Evolutionary conservation across 768 basidiomycete genomes (phyloP).

Genomic region (Phylloporus arenicola): DNA sequence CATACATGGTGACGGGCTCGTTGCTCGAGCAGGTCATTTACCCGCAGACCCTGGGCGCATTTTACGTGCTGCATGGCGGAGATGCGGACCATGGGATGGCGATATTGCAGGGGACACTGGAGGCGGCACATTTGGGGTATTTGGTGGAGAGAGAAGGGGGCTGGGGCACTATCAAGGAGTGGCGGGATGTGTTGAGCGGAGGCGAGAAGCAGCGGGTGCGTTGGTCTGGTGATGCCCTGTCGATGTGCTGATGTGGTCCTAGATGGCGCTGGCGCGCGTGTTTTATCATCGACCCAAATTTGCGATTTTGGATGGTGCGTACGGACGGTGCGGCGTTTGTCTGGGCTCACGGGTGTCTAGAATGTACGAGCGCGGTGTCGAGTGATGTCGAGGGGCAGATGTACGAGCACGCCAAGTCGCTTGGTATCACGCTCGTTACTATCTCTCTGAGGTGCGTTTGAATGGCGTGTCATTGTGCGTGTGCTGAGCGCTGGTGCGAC

Average conservation of each 20-base stretch:
- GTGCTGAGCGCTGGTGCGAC: not conserved
- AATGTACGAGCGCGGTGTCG: constrained; percentile 94
- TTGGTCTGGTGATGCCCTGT: not conserved
- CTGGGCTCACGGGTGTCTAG: constrained; percentile 33
- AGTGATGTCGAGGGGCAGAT: constrained; percentile 94
- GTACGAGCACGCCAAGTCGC: constrained; percentile 88
- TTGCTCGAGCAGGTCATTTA: constrained; percentile 93
- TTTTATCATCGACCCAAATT: constrained; percentile 84
- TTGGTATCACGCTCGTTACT: constrained; percentile 89
- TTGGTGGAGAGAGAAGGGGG: constrained; percentile 85
- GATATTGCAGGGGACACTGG: constrained; percentile 72
- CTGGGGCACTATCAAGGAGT: constrained; percentile 86
- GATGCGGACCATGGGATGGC: constrained; percentile 42
- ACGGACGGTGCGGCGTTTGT: not conserved
- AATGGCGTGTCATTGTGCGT: not conserved
- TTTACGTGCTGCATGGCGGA: constrained; percentile 60
- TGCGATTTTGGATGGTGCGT: constrained; percentile 79
- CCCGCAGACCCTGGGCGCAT: constrained; percentile 63
- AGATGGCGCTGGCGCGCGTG: constrained; percentile 92
- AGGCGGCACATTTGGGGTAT: constrained; percentile 80
- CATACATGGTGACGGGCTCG: constrained; percentile 87
- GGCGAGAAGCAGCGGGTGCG: constrained; percentile 90
- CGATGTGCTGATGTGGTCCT: constrained; percentile 4
- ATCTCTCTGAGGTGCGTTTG: constrained; percentile 72
- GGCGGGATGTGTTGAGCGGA: constrained; percentile 92